Base-by-base conservation (phyloP, 805 yeast species). In the Metschnikowia sp. region DNA sequence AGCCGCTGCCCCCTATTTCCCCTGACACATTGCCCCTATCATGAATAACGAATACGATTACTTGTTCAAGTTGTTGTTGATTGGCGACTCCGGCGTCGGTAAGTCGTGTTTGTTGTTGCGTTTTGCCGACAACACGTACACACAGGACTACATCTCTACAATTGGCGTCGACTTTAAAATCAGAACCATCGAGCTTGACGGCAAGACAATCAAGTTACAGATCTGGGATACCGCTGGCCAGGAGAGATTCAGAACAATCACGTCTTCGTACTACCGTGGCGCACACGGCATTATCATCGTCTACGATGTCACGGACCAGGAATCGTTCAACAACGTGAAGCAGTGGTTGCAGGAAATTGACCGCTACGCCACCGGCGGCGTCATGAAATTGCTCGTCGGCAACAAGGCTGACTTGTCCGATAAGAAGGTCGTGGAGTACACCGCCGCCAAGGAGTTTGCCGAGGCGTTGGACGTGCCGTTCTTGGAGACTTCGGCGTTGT, bases 141-240 rank as follows among this genome's bases (percentile, higher is more conserved):
- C 97, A 39, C 96, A 91, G 61, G 96, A 94, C 61, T 94, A 92
- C 73, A 91, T 94, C 63, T 88, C 97, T 48, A 94, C 99, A 39
- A 94, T 94, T 65, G 99, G 99, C 48, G 98, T 94, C 45, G 99
- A 94, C 68, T 94, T 94, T 77, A 82, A 82, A 66, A 86, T 86
- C 66, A 83, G 90, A 74, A 87, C 94, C 42, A 86, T 87, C 47
- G 98, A 94, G 66, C 77, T 94, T 51, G 97, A 94, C 60, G 98
- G 98, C 56, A 94, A 94, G 76, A 88, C 96, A 45, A 94, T 94
- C 66, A 94, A 94, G 74, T 80, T 94, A 64, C 99, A 94, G 75
- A 92, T 94, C 65, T 94, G 99, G 99, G 99, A 94, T 67, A 94
- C 99, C 47, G 99, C 98, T 10, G 99, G 99, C 40, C 99, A 94